These are phyloP conservation scores for Endothia cerciana DNA, from an alignment of 2,329 filamentous ascomycete species.

Conservation along the genomic window DNA sequence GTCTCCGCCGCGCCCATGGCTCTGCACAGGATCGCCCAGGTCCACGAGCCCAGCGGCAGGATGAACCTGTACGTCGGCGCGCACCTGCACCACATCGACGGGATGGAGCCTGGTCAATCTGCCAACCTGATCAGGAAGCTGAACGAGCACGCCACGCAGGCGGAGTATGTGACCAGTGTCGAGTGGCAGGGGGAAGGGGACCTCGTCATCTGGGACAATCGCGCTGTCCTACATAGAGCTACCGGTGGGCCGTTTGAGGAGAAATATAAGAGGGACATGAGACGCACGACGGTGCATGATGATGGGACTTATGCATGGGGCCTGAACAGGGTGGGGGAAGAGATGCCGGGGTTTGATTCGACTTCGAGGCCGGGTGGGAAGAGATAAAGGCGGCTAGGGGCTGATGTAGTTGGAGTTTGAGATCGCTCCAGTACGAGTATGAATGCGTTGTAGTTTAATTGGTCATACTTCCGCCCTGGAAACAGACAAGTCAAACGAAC, in stretches of 20 bases:
- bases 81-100: constrained; percentile 57
- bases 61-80: constrained; percentile 58
- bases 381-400: neutral
- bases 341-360: constrained; percentile 33
- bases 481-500: too few species aligned
- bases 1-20: constrained; percentile 43
- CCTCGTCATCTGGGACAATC: constrained; percentile 64
- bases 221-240: constrained; percentile 58
- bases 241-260: constrained; percentile 52
- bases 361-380: constrained; percentile 10
- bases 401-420: too few species aligned
- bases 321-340: constrained; percentile 35
- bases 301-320: constrained; percentile 44
- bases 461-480: too few species aligned
- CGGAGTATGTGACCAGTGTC: constrained; percentile 50
- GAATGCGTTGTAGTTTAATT: too few species aligned
- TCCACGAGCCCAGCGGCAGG: constrained; percentile 54
- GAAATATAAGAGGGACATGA: constrained; percentile 55
- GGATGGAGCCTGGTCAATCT: constrained; percentile 36
- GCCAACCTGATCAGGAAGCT: constrained; percentile 44
- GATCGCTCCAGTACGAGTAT: too few species aligned
- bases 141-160: constrained; percentile 51
- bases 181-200: constrained; percentile 54
- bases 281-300: constrained; percentile 60
- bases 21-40: constrained; percentile 54